A percentile compares a stretch with the other conserved stretches of the same genome.
phyloP scores from a whole-genome alignment of 805 yeast species.

The Schwanniomyces sp. region DNA sequence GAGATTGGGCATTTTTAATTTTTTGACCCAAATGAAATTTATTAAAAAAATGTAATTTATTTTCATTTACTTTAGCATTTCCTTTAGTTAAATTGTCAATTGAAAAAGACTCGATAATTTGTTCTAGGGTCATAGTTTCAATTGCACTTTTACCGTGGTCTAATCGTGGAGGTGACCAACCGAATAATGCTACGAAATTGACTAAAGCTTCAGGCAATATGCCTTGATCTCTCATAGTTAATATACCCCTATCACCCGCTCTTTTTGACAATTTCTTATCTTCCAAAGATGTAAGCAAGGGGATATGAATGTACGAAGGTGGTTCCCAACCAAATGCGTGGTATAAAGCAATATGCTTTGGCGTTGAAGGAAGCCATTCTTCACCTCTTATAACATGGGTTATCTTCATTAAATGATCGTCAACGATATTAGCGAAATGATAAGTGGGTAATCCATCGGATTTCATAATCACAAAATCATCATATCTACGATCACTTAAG shows the following conservation, averaged over 20 bases:
- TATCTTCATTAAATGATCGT: slow-evolving; percentile 88
- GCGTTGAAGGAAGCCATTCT: slow-evolving; percentile 96
- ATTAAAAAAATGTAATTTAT: slow-evolving; percentile 75
- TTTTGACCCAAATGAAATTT: slow-evolving; percentile 58
- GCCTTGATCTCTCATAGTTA: slow-evolving; percentile 57
- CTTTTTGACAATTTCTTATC: slow-evolving; percentile 86
- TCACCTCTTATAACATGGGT: slow-evolving; percentile 97
- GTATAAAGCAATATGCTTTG: slow-evolving; percentile 88
- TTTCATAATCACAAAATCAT: slow-evolving; percentile 85
- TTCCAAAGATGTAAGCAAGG: slow-evolving; percentile 69
- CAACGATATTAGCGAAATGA: slow-evolving; percentile 94
- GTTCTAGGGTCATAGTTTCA: slow-evolving; percentile 53
- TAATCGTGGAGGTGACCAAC: slow-evolving; percentile 85
- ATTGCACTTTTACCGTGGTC: slow-evolving; percentile 44
- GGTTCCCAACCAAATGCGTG: slow-evolving; percentile 81
- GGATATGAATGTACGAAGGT: slow-evolving; percentile 87
- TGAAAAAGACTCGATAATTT: slow-evolving; percentile 57
- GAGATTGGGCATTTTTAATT: slow-evolving; percentile 35
- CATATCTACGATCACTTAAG: slow-evolving; percentile 68
- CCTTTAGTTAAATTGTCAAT: slow-evolving; percentile 83
- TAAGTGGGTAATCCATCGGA: slow-evolving; percentile 97
- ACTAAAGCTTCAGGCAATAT: slow-evolving; percentile 83
- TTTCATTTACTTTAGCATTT: slow-evolving; percentile 84
- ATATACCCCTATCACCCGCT: slow-evolving; percentile 75
- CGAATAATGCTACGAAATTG: slow-evolving; percentile 86